These are phyloP conservation scores for Medicago arabica DNA, from an alignment of 306 rosid genomes.

Conservation along the genomic window DNA sequence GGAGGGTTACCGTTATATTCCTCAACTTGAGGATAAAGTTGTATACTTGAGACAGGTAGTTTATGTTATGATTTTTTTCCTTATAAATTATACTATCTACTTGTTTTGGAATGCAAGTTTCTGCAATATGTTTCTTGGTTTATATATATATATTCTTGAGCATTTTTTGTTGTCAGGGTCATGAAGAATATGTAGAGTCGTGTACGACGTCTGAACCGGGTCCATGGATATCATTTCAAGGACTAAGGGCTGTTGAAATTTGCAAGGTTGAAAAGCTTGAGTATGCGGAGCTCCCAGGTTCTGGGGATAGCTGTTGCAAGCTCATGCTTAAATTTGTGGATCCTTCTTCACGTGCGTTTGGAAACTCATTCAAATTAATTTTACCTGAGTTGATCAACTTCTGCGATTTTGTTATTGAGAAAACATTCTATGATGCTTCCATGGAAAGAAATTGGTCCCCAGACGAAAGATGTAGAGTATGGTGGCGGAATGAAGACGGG, in stretches of 20 bases:
- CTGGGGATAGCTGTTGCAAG: slow-evolving; percentile 89
- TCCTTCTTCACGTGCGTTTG: slow-evolving; percentile 55
- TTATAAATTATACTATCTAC: slow-evolving; percentile 12
- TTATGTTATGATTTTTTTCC: slow-evolving; percentile 16
- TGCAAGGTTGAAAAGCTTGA: slow-evolving; percentile 77
- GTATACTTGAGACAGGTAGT: slow-evolving; percentile 83
- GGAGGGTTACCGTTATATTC: slow-evolving; percentile 75
- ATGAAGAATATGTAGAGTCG: slow-evolving; percentile 64
- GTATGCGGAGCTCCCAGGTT: slow-evolving; percentile 69
- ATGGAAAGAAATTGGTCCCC: slow-evolving; percentile 71
- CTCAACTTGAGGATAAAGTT: slow-evolving; percentile 92
- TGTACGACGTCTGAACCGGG: slow-evolving; percentile 40
- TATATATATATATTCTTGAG: slow-evolving; percentile 26
- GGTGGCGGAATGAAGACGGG: slow-evolving; percentile 74
- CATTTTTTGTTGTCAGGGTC: slow-evolving; percentile 66
- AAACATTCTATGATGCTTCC: slow-evolving; percentile 72
- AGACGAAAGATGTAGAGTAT: slow-evolving; percentile 75
- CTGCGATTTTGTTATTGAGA: slow-evolving; percentile 86
- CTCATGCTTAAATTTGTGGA: slow-evolving; percentile 65
- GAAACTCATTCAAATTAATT: slow-evolving; percentile 58
- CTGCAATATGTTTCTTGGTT: slow-evolving; percentile 32
- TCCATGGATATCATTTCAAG: slow-evolving; percentile 57
- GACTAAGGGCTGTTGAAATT: slow-evolving; percentile 62
- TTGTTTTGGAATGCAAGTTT: slow-evolving; percentile 39
- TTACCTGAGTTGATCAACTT: slow-evolving; percentile 75